Percentiles rank a stretch among this genome's conserved stretches.
Conservation (phyloP, 495 filamentous ascomycete genomes). For the Podospora comata region DNA sequence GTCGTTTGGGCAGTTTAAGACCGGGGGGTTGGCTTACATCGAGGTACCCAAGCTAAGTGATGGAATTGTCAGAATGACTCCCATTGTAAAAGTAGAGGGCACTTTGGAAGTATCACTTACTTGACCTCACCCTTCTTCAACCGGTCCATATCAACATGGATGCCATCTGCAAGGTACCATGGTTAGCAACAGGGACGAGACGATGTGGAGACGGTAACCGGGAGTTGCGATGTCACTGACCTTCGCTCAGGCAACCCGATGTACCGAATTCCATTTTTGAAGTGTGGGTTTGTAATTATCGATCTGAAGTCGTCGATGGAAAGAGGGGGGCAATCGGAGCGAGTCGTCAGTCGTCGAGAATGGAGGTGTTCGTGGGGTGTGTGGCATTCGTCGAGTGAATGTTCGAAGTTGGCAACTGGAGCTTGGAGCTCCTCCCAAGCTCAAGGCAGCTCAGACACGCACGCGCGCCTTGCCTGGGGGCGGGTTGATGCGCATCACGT, state of each 20-base stretch:
- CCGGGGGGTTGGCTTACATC: conserved; percentile 65
- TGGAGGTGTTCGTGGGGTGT: conserved; percentile 14
- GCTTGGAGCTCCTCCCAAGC: conserved; percentile 35
- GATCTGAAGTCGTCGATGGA: conserved; percentile 2
- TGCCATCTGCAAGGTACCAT: conserved; percentile 71
- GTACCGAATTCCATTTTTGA: conserved; percentile 57
- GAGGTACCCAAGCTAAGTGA: conserved; percentile 81
- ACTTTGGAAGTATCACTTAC: conserved; percentile 50
- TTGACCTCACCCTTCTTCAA: conserved; percentile 57
- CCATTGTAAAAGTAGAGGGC: background rate
- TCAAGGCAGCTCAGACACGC: conserved; percentile 50
- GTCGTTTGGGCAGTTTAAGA: background rate
- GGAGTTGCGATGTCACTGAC: conserved; percentile 39
- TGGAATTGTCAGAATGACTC: conserved; percentile 19
- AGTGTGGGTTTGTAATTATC: conserved; percentile 14
- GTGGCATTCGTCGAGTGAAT: conserved; percentile 16
- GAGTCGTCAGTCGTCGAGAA: conserved; percentile 1
- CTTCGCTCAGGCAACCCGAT: conserved; percentile 70
- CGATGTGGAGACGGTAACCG: conserved; percentile 14
- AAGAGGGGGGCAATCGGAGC: background rate
- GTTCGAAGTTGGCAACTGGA: conserved; percentile 20
- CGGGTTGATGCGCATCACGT: conserved; percentile 23
- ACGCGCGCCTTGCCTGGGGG: conserved; percentile 27
- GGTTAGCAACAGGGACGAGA: conserved; percentile 13
- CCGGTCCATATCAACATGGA: conserved; percentile 97